These are phyloP conservation scores for Achaetomiella virescens DNA, from an alignment of 495 filamentous ascomycete species.

Conservation along the genomic window DNA sequence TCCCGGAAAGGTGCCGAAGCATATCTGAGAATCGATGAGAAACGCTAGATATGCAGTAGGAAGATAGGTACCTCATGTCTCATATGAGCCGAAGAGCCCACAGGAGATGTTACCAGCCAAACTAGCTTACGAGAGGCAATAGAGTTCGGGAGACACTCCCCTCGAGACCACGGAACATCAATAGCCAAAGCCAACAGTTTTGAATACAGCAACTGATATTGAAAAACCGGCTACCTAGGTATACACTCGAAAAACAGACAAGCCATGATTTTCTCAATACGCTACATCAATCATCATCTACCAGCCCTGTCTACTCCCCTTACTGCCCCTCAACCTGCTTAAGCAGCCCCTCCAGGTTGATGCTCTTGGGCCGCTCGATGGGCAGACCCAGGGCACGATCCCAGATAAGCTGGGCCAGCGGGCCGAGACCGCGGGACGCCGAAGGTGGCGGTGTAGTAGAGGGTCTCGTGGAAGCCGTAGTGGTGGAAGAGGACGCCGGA, in stretches of 20 bases:
- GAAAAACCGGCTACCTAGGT: background rate
- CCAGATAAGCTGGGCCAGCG: slow-evolving; percentile 92
- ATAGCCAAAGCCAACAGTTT: too few species aligned
- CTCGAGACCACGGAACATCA: too few species aligned
- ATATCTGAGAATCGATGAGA: too few species aligned
- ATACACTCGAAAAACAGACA: background rate
- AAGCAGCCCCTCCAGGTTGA: slow-evolving; percentile 78
- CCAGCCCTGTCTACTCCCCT: background rate
- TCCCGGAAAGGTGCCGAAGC: too few species aligned
- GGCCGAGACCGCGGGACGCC: slow-evolving; percentile 83
- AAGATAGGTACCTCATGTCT: too few species aligned
- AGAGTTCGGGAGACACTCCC: too few species aligned
- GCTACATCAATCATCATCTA: background rate
- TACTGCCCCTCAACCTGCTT: slow-evolving; percentile 45
- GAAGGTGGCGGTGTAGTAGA: slow-evolving; percentile 97
- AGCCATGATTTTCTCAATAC: background rate
- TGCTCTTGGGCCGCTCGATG: slow-evolving; percentile 98
- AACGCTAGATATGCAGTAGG: too few species aligned
- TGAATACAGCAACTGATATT: background rate
- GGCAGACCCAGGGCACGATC: slow-evolving; percentile 88
- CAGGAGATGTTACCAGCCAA: too few species aligned
- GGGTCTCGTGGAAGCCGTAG: slow-evolving; percentile 91
- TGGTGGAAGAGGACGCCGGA: slow-evolving; percentile 95
- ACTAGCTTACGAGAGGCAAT: too few species aligned
- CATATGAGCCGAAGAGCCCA: too few species aligned